Conservation (phyloP, 2,329 filamentous ascomycete species). For the Parafenestella ontariensis region DNA sequence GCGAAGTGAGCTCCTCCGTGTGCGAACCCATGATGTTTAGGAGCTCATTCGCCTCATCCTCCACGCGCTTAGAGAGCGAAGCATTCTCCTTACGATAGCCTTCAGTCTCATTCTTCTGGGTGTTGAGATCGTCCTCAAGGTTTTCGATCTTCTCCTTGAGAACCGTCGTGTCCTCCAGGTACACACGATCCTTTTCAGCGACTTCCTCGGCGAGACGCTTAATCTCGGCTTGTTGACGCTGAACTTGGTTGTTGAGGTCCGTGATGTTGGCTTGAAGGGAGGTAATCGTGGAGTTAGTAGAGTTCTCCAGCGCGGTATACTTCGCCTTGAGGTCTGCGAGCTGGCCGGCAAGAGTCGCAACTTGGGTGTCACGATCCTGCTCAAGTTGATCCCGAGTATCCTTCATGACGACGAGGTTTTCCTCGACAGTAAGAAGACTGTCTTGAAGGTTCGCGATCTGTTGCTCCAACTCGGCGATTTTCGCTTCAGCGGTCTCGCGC, state of each 20-base stretch:
- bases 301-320: conserved; percentile 40
- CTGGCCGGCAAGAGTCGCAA: conserved; percentile 45
- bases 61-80: conserved; percentile 38
- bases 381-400: conserved; percentile 43
- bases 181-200: conserved; percentile 29
- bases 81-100: conserved; percentile 35
- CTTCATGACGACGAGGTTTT: conserved; percentile 29
- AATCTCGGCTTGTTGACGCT: conserved; percentile 49
- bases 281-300: conserved; percentile 39
- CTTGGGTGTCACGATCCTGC: conserved; percentile 39
- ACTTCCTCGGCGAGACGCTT: conserved; percentile 40
- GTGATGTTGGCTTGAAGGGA: conserved; percentile 49
- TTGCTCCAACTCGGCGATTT: conserved; percentile 41
- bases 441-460: conserved; percentile 46
- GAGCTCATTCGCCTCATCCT: conserved; percentile 37
- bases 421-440: conserved; percentile 36
- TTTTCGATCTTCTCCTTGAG: conserved; percentile 31
- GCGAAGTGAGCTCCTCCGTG: conserved; percentile 39
- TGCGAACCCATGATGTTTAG: conserved; percentile 38
- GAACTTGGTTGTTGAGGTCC: conserved; percentile 50
- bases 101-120: conserved; percentile 32
- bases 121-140: conserved; percentile 29
- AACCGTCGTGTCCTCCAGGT: conserved; percentile 36
- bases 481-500: conserved; percentile 48
- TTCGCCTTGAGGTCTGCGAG: conserved; percentile 43